These are phyloP conservation scores for Crotalaria pallida DNA, from an alignment of 306 rosid species.

Conservation along the genomic window DNA sequence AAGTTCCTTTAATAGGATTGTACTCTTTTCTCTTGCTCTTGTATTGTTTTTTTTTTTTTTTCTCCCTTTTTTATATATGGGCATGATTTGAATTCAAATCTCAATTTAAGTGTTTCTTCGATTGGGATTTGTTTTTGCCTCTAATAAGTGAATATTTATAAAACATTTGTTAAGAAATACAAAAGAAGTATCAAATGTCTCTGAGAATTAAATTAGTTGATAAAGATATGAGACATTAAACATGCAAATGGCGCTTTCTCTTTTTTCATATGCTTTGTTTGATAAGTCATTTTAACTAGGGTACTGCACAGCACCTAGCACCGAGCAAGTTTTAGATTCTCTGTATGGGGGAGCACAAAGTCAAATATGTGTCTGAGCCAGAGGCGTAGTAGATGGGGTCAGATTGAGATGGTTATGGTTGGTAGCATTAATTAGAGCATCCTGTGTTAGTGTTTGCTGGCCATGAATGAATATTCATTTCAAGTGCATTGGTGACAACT, in stretches of 20 bases:
- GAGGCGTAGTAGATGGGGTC: conserved; percentile 7
- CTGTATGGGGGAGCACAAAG: conserved; percentile 5
- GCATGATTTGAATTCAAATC: no score
- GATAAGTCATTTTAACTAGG: background rate
- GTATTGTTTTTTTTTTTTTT: background rate
- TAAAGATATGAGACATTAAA: no score
- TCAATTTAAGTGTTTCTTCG: no score
- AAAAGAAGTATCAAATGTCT: no score
- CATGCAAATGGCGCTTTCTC: no score
- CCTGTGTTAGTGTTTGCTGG: background rate
- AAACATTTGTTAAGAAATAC: no score
- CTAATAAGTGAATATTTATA: no score
- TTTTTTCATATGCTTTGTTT: no score
- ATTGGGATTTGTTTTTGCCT: no score
- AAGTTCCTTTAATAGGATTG: background rate
- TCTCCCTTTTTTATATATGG: no score
- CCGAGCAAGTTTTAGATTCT: background rate
- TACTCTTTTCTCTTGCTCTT: background rate
- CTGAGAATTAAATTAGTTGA: no score
- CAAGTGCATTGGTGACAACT: background rate
- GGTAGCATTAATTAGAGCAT: conserved; percentile 25
- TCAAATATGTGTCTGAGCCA: conserved; percentile 24
- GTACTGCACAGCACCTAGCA: background rate
- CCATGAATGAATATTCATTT: conserved; percentile 19
- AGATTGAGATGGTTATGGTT: conserved; percentile 13